A percentile compares a stretch with the other conserved stretches of the same genome.
Conservation (phyloP, 495 filamentous ascomycete genomes). For the Cryomyces antarcticus region DNA sequence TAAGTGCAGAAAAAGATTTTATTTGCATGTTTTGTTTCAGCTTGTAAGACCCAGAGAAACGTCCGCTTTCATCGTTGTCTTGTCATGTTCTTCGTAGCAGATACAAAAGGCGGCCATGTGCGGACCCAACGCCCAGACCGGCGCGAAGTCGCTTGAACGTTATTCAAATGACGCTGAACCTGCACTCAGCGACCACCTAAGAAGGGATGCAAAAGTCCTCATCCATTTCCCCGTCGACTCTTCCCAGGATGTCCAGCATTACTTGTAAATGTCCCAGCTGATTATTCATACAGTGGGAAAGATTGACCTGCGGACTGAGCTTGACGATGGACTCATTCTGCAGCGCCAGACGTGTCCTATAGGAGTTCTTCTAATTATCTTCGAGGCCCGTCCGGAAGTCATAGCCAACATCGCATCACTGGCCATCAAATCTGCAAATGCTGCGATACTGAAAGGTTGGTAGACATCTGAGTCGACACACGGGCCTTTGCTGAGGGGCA, state of each 20-base stretch:
- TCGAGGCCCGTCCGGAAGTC: slow-evolving; percentile 93
- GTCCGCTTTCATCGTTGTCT: too few relatives aligned
- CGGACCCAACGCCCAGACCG: too few relatives aligned
- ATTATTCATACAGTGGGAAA: slow-evolving; percentile 47
- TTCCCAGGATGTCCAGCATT: background rate
- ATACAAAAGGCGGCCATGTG: too few relatives aligned
- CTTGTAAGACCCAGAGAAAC: too few relatives aligned
- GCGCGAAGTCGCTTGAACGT: too few relatives aligned
- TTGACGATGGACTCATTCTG: slow-evolving; percentile 76
- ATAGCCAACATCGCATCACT: slow-evolving; percentile 98
- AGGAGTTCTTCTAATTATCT: slow-evolving; percentile 89
- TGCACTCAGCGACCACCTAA: background rate
- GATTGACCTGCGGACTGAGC: slow-evolving; percentile 56
- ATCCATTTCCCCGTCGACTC: background rate
- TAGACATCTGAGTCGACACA: background rate
- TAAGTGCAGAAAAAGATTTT: slow-evolving; percentile 13
- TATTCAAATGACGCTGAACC: too few relatives aligned
- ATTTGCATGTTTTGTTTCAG: too few relatives aligned
- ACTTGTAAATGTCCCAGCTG: slow-evolving; percentile 4
- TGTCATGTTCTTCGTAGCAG: too few relatives aligned
- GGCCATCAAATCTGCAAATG: slow-evolving; percentile 92
- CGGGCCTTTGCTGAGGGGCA: background rate
- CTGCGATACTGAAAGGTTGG: slow-evolving; percentile 83
- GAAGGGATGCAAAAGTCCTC: background rate
- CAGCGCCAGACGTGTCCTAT: slow-evolving; percentile 85